Evolutionary conservation across 768 basidiomycete genomes (phyloP), one percentile per base, ranked within the genome.

Genomic region (Leucogyrophana mollusca): DNA sequence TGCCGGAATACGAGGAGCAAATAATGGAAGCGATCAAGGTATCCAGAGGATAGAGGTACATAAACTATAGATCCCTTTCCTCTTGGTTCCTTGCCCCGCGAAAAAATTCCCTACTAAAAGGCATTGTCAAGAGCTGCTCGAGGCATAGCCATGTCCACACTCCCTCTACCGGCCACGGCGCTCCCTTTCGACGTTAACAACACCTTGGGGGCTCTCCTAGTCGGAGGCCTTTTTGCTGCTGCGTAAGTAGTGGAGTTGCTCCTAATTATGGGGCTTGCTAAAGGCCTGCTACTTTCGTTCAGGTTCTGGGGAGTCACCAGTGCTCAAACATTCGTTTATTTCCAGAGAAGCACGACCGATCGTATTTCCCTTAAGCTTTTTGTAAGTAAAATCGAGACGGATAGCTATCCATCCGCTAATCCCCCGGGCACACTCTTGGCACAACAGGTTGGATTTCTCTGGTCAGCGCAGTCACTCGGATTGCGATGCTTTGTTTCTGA

Each of bases 251-350:
- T 13, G 34, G 46, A 18, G 41, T 45, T 34, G 1, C 17, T 35
- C 22, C 4, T 47, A 37, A 47, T 24, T 34, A 35, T 34, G n/a
- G 1, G 27, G 3, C 3, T 13, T 44, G 20, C 27, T 21, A 23
- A 14, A 4, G 22, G 13, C 40, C 25, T 53, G 17, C 41, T 32
- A n/a, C 21, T 8, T 25, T 47, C 35, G 9, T 23, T 30, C 24
- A 83, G 80, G n/a, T 60, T 83, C n/a, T 83, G 74, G 71, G 81
- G 81, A 2, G 60, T 81, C 7, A 79, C 78, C 8, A 79, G 73
- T 48, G 65, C 74, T 11, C 81, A 83, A 55, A 74, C 74, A 2
- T 79, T 69, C 50, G 66, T 72, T 13, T 83, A 78, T 59, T 81
- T 76, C 49, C 64, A 64, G 40, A 55, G 65, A 34, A 65, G 58